phyloP scores from a whole-genome alignment of 805 yeast species.

The Naumovozyma castellii region DNA sequence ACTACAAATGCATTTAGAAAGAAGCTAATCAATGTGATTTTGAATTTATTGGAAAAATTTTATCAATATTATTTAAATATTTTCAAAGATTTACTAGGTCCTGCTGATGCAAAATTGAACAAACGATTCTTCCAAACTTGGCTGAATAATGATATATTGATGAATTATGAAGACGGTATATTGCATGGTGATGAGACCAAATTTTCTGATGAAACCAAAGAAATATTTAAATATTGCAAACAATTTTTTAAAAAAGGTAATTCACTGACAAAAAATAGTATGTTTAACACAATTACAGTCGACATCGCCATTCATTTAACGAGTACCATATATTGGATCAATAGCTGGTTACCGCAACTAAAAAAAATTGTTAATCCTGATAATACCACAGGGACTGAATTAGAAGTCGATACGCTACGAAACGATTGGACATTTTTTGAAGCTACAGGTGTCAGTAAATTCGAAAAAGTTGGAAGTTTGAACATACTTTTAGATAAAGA shows the following conservation, averaged over 20 bases:
- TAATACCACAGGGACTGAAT: not conserved
- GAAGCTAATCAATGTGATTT: constrained; percentile 39
- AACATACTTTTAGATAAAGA: constrained; percentile 17
- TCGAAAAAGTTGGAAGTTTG: constrained; percentile 8
- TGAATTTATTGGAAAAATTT: constrained; percentile 32
- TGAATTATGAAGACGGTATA: constrained; percentile 26
- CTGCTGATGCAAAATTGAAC: constrained; percentile 12
- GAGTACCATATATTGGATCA: constrained; percentile 46
- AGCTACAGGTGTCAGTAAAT: constrained; percentile 16
- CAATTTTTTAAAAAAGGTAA: constrained; percentile 22
- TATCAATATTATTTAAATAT: constrained; percentile 28
- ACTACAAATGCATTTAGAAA: constrained; percentile 39
- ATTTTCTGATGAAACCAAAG: constrained; percentile 22
- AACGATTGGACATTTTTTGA: constrained; percentile 35
- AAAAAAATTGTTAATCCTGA: constrained; percentile 31
- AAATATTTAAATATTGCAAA: constrained; percentile 23
- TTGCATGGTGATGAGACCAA: constrained; percentile 17
- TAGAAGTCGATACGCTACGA: constrained; percentile 28
- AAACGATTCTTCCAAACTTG: constrained; percentile 27
- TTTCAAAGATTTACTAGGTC: constrained; percentile 23
- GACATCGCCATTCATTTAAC: constrained; percentile 44
- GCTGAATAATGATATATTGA: constrained; percentile 30
- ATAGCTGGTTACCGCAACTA: constrained; percentile 50
- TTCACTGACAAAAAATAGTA: constrained; percentile 38
- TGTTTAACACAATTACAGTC: constrained; percentile 45